Evolutionary conservation across 2,329 filamentous ascomycete genomes (phyloP).

Genomic region (Metarhizium brunneum): DNA sequence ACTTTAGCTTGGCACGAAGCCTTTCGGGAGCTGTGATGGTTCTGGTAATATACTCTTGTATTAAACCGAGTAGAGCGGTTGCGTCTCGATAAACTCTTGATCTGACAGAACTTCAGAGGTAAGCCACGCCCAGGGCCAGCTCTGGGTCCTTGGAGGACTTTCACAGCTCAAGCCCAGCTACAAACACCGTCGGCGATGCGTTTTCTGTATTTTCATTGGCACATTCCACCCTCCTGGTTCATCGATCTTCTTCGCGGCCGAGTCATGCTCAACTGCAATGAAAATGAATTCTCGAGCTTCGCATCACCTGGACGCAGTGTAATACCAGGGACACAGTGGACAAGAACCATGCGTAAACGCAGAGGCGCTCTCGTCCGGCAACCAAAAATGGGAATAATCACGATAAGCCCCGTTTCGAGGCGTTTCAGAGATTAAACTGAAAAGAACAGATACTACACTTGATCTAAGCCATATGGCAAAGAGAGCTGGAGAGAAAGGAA

Average conservation of each 20-base stretch:
- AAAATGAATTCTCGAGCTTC: slow-evolving; percentile 22
- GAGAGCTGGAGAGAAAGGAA: slow-evolving; percentile 28
- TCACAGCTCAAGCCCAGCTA: no score
- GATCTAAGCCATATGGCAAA: slow-evolving; percentile 65
- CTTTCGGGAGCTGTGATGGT: no score
- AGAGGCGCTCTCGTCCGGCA: slow-evolving; percentile 21
- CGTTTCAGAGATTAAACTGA: slow-evolving; percentile 93
- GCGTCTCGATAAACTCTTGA: no score
- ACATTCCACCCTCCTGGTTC: no score
- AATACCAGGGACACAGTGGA: slow-evolving; percentile 32
- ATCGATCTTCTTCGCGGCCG: slow-evolving; percentile 26
- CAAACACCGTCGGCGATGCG: no score
- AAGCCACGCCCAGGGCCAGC: no score
- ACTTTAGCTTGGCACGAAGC: no score
- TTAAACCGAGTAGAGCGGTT: no score
- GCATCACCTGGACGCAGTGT: slow-evolving; percentile 32
- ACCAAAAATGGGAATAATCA: slow-evolving; percentile 66
- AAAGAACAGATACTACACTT: slow-evolving; percentile 95
- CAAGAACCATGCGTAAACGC: slow-evolving; percentile 27
- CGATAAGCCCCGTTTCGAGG: slow-evolving; percentile 57
- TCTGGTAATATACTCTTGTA: no score
- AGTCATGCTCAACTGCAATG: slow-evolving; percentile 19
- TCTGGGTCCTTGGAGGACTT: no score
- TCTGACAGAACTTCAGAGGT: no score
- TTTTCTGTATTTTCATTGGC: no score